Conservation (phyloP, 163 green algal genomes). For the Scenedesmus sp. region DNA sequence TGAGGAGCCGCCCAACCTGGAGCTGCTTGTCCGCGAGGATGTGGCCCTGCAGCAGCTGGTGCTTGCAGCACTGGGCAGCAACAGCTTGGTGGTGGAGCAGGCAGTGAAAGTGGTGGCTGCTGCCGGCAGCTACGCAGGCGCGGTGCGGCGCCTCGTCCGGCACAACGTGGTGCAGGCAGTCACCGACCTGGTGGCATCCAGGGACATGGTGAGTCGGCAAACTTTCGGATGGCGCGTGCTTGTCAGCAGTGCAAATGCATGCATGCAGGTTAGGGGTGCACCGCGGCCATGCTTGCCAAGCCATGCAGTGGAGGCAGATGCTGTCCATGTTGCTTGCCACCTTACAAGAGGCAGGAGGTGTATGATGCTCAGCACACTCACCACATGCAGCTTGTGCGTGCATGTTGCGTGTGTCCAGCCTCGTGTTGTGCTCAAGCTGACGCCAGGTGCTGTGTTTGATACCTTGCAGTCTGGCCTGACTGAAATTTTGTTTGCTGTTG, state of each 20-base stretch:
- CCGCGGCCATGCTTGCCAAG: no score
- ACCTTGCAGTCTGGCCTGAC: not conserved
- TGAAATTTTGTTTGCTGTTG: not conserved
- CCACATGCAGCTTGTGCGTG: no score
- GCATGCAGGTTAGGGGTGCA: not conserved
- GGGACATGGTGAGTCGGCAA: conserved; percentile 7
- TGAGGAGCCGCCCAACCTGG: conserved; percentile 47
- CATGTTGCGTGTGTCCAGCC: not conserved
- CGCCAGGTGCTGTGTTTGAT: not conserved
- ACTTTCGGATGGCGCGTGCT: not conserved
- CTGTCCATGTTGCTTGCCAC: no score
- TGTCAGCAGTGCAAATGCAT: not conserved
- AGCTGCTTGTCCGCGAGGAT: conserved; percentile 48
- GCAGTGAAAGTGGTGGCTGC: conserved; percentile 39
- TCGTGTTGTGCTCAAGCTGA: not conserved
- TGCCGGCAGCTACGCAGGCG: conserved; percentile 3
- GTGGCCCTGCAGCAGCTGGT: conserved; percentile 54
- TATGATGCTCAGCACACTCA: no score
- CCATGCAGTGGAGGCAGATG: no score
- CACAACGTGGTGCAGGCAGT: conserved; percentile 48
- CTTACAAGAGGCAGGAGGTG: no score
- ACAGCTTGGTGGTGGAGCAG: conserved; percentile 29
- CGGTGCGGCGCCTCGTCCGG: conserved; percentile 34
- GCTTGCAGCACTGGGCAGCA: conserved; percentile 14
- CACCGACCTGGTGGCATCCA: not conserved